Percentiles rank a stretch among this genome's conserved stretches.
Conservation (phyloP, 768 basidiomycete species). For the Gloeophyllum trabeum region DNA sequence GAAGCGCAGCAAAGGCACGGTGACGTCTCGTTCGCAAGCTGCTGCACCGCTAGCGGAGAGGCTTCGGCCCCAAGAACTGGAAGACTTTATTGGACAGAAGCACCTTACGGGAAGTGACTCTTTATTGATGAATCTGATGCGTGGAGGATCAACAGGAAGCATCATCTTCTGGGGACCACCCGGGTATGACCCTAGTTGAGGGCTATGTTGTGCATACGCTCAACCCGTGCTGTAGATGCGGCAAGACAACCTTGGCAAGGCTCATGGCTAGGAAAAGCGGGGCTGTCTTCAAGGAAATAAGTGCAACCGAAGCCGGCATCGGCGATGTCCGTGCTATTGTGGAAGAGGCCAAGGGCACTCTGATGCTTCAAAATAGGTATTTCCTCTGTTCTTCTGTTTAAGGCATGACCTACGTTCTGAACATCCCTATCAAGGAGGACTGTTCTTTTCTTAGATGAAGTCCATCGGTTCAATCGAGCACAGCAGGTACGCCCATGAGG, state of each 20-base stretch:
- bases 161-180: slow-evolving; percentile 71
- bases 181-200: slow-evolving; percentile 26
- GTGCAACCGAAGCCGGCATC: slow-evolving; percentile 59
- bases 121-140: slow-evolving; percentile 40
- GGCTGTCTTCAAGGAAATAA: slow-evolving; percentile 63
- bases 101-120: slow-evolving; percentile 50
- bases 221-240: slow-evolving; percentile 31
- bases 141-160: slow-evolving; percentile 42
- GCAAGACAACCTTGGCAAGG: slow-evolving; percentile 70
- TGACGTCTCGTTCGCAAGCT: slow-evolving; percentile 13
- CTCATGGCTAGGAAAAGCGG: slow-evolving; percentile 50
- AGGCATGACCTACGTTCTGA: too few species aligned
- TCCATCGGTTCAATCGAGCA: slow-evolving; percentile 67
- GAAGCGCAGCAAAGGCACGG: slow-evolving; percentile 14
- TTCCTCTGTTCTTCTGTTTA: slow-evolving; percentile 2
- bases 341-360: slow-evolving; percentile 60
- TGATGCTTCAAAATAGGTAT: slow-evolving; percentile 41
- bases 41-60: slow-evolving; percentile 60
- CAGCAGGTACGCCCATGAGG: slow-evolving; percentile 37
- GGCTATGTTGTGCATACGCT: slow-evolving; percentile 1
- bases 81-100: slow-evolving; percentile 63
- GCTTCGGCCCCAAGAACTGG: slow-evolving; percentile 50
- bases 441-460: slow-evolving; percentile 73
- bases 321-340: slow-evolving; percentile 65
- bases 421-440: slow-evolving; percentile 40